These are phyloP conservation scores for Penicillium crustosum DNA, from an alignment of 2,329 filamentous ascomycete species.

Conservation along the genomic window DNA sequence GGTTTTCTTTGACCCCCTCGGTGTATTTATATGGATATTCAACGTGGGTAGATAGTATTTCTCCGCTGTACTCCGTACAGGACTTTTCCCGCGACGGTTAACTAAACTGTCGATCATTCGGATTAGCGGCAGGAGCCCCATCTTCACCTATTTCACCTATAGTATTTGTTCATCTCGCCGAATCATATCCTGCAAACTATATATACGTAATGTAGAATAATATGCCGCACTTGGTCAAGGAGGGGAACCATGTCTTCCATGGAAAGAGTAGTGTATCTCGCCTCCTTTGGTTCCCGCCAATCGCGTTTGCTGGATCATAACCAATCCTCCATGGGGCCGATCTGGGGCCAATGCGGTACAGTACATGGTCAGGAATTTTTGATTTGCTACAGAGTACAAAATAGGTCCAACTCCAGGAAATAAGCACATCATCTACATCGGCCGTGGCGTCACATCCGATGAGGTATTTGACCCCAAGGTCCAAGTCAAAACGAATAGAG, in stretches of 20 bases:
- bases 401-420: background rate
- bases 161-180: background rate
- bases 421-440: conserved; percentile 22
- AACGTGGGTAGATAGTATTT: background rate
- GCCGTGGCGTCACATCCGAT: conserved; percentile 16
- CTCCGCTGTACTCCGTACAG: background rate
- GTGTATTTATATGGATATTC: background rate
- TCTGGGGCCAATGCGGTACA: background rate
- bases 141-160: background rate
- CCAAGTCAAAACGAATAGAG: background rate
- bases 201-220: background rate
- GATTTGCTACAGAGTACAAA: background rate
- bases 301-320: conserved; percentile 1
- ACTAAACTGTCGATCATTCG: conserved; percentile 2
- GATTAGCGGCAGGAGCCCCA: conserved; percentile 3
- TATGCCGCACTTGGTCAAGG: background rate
- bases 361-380: background rate
- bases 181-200: background rate
- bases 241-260: conserved; percentile 3
- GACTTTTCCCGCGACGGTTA: background rate
- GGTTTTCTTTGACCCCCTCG: background rate
- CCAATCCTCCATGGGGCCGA: background rate
- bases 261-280: background rate
- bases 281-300: conserved; percentile 1
- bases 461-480: background rate